Conservation (phyloP, 2,329 filamentous ascomycete genomes). For the Spiromastix sp. region DNA sequence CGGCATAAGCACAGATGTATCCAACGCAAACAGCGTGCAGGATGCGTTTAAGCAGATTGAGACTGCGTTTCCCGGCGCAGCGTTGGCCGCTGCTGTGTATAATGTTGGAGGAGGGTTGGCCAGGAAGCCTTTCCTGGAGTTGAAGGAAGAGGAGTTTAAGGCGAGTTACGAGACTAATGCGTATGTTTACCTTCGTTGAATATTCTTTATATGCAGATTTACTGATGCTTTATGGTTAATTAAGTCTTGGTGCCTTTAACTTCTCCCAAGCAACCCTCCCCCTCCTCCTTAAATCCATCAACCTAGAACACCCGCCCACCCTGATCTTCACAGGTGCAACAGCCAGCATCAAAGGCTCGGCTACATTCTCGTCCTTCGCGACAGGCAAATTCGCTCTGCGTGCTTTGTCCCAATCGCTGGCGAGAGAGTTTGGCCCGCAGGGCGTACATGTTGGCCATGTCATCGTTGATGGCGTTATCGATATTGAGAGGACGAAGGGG, state of each 20-base stretch:
- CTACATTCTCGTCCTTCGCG: slow-evolving; percentile 60
- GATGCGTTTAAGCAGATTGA: slow-evolving; percentile 45
- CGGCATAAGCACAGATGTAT: slow-evolving; percentile 51
- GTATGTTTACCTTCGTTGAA: slow-evolving; percentile 25
- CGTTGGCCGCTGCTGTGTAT: slow-evolving; percentile 47
- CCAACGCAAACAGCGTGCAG: slow-evolving; percentile 42
- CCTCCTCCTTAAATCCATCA: slow-evolving; percentile 51
- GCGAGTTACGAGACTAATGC: slow-evolving; percentile 40
- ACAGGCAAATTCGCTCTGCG: slow-evolving; percentile 71
- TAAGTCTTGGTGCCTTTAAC: slow-evolving; percentile 54
- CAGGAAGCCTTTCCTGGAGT: slow-evolving; percentile 51
- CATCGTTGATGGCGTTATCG: slow-evolving; percentile 76
- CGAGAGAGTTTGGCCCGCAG: slow-evolving; percentile 72
- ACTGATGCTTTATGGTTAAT: too few relatives aligned
- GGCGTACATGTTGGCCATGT: slow-evolving; percentile 77
- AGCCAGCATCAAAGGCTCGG: slow-evolving; percentile 63
- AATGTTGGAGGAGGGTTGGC: slow-evolving; percentile 49
- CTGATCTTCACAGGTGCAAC: slow-evolving; percentile 79
- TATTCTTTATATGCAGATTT: too few relatives aligned
- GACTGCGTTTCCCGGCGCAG: slow-evolving; percentile 38
- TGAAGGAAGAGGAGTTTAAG: slow-evolving; percentile 48
- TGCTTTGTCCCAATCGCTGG: slow-evolving; percentile 62
- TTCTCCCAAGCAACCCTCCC: slow-evolving; percentile 67
- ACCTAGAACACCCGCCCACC: slow-evolving; percentile 57
- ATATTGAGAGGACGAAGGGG: slow-evolving; percentile 61